Percentiles rank a stretch among this genome's conserved stretches.
These are phyloP conservation scores for Boletus bicolor DNA, from an alignment of 768 basidiomycete species.

Conservation along the genomic window DNA sequence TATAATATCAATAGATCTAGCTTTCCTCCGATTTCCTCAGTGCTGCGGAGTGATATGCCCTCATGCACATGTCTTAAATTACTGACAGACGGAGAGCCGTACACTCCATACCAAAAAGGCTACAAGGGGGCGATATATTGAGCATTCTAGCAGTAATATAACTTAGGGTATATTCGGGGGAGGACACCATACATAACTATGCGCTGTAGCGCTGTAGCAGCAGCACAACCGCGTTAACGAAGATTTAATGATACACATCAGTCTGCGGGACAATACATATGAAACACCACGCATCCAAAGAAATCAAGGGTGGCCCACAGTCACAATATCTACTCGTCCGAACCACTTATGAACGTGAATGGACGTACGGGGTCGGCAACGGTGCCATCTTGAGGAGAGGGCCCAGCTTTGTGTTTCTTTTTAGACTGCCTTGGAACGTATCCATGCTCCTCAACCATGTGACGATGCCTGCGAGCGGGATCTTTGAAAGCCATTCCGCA, in stretches of 20 bases:
- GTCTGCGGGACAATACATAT: constrained; percentile 20
- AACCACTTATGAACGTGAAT: constrained; percentile 30
- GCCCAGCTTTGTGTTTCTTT: constrained; percentile 41
- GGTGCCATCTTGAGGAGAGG: constrained; percentile 26
- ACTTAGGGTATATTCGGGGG: constrained; percentile 12
- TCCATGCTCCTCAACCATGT: constrained; percentile 51
- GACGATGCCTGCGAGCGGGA: constrained; percentile 60
- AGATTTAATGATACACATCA: constrained; percentile 26
- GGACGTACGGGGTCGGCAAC: constrained; percentile 30
- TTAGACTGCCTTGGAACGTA: constrained; percentile 46
- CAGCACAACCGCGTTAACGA: constrained; percentile 5
- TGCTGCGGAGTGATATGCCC: neutral
- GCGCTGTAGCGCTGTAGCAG: constrained; percentile 9
- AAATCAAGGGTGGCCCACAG: neutral
- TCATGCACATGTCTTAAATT: neutral
- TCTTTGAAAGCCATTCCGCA: constrained; percentile 60
- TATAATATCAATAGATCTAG: neutral
- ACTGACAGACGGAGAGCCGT: neutral
- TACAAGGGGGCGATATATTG: constrained; percentile 19
- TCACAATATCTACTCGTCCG: constrained; percentile 22
- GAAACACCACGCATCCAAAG: constrained; percentile 15
- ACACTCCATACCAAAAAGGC: constrained; percentile 9
- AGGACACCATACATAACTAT: constrained; percentile 16
- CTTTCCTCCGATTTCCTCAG: neutral
- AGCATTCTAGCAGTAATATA: constrained; percentile 6